Evolutionary conservation across 2,329 filamentous ascomycete species (phyloP).

Genomic region (Colletotrichum shisoi): DNA sequence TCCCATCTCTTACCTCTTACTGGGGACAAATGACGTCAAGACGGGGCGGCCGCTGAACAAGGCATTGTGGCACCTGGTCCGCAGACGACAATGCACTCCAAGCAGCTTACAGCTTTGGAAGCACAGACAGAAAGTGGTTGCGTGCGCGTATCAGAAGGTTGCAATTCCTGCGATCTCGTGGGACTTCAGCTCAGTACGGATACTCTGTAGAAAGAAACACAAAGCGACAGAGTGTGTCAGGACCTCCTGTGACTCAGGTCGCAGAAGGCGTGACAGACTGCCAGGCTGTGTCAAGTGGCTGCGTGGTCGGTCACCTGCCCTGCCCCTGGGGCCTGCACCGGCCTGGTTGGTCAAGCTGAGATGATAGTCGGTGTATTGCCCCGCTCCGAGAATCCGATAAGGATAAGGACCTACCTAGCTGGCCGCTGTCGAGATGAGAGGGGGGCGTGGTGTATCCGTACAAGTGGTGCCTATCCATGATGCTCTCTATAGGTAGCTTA

Average conservation of each 20-base stretch:
- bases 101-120: conserved; percentile 22
- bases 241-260: conserved; percentile 36
- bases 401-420: conserved; percentile 22
- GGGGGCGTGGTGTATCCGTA: too few species aligned
- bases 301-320: conserved; percentile 34
- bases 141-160: conserved; percentile 34
- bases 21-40: conserved; percentile 34
- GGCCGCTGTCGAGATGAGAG: not conserved
- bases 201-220: not conserved
- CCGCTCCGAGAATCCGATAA: conserved; percentile 38
- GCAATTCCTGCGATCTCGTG: conserved; percentile 22
- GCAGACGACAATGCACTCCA: conserved; percentile 30
- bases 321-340: conserved; percentile 25
- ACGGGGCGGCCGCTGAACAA: conserved; percentile 14
- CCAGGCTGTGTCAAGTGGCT: conserved; percentile 35
- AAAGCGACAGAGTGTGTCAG: conserved; percentile 32
- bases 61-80: conserved; percentile 17
- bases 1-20: conserved; percentile 32
- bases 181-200: conserved; percentile 20
- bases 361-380: conserved; percentile 36
- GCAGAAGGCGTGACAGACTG: conserved; percentile 32
- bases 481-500: conserved; percentile 9
- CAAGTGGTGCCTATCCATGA: too few species aligned
- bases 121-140: conserved; percentile 31
- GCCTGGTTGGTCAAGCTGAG: conserved; percentile 17